phyloP scores from a whole-genome alignment of 1,139 yeast species.

The Blastobotrys raffinosifermentans region DNA sequence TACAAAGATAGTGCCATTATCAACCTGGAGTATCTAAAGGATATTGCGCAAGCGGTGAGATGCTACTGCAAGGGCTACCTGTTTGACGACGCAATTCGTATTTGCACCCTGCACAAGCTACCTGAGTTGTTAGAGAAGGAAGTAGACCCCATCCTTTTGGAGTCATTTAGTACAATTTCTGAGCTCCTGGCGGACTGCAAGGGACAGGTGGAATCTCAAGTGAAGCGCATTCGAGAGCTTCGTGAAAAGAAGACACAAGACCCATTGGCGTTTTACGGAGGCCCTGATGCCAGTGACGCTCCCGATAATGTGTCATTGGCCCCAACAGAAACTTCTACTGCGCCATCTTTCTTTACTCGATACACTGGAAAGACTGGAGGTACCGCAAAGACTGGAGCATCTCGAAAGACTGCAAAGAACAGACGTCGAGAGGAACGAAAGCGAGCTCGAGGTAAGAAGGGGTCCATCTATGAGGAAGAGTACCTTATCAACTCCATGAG shows the following conservation, averaged over 20 bases:
- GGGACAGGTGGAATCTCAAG: conserved; percentile 77
- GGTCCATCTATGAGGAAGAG: conserved; percentile 95
- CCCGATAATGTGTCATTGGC: conserved; percentile 95
- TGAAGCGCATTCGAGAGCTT: conserved; percentile 75
- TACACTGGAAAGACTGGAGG: conserved; percentile 95
- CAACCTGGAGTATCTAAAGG: conserved; percentile 53
- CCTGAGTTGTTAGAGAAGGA: conserved; percentile 43
- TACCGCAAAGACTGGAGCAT: conserved; percentile 94
- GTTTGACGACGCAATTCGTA: conserved; percentile 70
- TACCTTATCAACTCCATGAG: conserved; percentile 85
- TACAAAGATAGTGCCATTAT: conserved; percentile 83
- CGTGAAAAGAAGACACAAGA: conserved; percentile 77
- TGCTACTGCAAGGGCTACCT: conserved; percentile 69
- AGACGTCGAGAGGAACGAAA: conserved; percentile 93
- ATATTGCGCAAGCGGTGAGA: conserved; percentile 56
- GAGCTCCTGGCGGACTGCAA: conserved; percentile 90
- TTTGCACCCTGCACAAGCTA: conserved; percentile 39
- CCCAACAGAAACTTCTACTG: conserved; percentile 87
- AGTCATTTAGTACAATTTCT: conserved; percentile 81
- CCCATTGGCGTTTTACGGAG: conserved; percentile 70
- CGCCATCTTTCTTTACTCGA: conserved; percentile 88
- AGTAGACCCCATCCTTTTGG: conserved; percentile 71
- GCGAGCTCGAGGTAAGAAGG: conserved; percentile 94
- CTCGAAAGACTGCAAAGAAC: conserved; percentile 86
- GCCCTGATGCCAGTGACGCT: conserved; percentile 51